Conservation (phyloP, 441 rosid genomes). For the Adansonia madagascariensis region DNA sequence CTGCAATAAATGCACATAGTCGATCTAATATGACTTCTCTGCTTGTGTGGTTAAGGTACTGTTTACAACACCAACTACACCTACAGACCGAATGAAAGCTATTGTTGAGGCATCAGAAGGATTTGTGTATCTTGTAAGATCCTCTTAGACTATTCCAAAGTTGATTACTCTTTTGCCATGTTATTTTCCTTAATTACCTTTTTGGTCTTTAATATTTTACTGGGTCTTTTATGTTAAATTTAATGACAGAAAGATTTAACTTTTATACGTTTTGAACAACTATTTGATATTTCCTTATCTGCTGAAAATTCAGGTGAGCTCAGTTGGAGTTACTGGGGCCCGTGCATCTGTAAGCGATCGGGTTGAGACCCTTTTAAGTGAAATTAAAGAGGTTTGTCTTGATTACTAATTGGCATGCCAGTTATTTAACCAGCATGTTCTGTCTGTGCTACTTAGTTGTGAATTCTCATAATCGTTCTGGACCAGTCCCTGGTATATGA, state of each 20-base stretch:
- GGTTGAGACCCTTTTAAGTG: slow-evolving; percentile 66
- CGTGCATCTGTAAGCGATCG: slow-evolving; percentile 68
- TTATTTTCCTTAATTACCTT: slow-evolving; percentile 10
- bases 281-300: slow-evolving; percentile 23
- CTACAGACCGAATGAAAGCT: slow-evolving; percentile 76
- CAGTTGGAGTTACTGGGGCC: slow-evolving; percentile 89
- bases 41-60: slow-evolving; percentile 57
- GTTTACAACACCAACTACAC: slow-evolving; percentile 94
- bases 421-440: neutral
- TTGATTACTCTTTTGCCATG: neutral
- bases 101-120: slow-evolving; percentile 37
- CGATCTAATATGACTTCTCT: slow-evolving; percentile 19
- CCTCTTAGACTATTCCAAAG: neutral
- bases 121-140: slow-evolving; percentile 88
- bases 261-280: neutral
- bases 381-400: slow-evolving; percentile 66
- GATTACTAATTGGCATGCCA: neutral
- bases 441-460: too few species aligned
- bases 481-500: neutral
- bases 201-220: neutral
- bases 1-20: neutral
- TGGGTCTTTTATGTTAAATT: slow-evolving; percentile 7
- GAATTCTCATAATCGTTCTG: neutral
- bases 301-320: slow-evolving; percentile 66
- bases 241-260: neutral